Percentiles rank a stretch among this genome's conserved stretches.
Evolutionary conservation across 768 basidiomycete species (phyloP).

Genomic region (Boletus vinaceobasis): DNA sequence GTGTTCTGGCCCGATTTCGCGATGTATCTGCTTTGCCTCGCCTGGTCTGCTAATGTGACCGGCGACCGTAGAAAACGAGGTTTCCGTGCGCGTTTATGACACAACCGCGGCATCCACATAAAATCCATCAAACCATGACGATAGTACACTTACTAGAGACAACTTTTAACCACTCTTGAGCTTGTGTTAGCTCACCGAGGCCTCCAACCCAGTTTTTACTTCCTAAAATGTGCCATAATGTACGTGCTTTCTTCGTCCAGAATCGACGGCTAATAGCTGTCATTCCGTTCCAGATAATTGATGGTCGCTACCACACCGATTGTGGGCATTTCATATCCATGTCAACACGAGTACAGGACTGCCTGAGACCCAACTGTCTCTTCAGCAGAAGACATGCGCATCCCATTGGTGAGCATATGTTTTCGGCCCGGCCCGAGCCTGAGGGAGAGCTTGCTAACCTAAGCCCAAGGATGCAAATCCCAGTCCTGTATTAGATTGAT

Average conservation of each 20-base stretch:
- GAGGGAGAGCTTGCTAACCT: slow-evolving; percentile 12
- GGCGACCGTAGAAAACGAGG: slow-evolving; percentile 36
- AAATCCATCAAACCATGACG: slow-evolving; percentile 20
- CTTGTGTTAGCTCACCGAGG: slow-evolving; percentile 7
- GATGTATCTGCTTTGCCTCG: slow-evolving; percentile 35
- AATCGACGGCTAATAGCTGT: background rate
- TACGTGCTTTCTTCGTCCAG: slow-evolving; percentile 33
- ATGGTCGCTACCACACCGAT: slow-evolving; percentile 66
- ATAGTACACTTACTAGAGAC: slow-evolving; percentile 12
- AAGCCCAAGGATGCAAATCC: slow-evolving; percentile 49
- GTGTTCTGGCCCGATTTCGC: slow-evolving; percentile 17
- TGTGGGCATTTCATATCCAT: slow-evolving; percentile 74
- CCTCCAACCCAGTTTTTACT: slow-evolving; percentile 16
- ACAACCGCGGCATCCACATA: slow-evolving; percentile 30
- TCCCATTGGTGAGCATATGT: slow-evolving; percentile 40
- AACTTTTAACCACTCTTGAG: slow-evolving; percentile 18
- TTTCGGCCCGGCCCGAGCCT: background rate
- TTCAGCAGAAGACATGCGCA: slow-evolving; percentile 68
- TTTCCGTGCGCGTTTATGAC: slow-evolving; percentile 37
- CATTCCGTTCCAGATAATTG: slow-evolving; percentile 52
- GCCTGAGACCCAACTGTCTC: slow-evolving; percentile 58
- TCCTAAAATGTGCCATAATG: slow-evolving; percentile 68
- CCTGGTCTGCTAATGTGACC: slow-evolving; percentile 32
- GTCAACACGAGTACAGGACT: slow-evolving; percentile 68
- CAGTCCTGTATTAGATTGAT: slow-evolving; percentile 59